Conservation (phyloP, 2,329 filamentous ascomycete species). For the Ophiosphaerella korrae region DNA sequence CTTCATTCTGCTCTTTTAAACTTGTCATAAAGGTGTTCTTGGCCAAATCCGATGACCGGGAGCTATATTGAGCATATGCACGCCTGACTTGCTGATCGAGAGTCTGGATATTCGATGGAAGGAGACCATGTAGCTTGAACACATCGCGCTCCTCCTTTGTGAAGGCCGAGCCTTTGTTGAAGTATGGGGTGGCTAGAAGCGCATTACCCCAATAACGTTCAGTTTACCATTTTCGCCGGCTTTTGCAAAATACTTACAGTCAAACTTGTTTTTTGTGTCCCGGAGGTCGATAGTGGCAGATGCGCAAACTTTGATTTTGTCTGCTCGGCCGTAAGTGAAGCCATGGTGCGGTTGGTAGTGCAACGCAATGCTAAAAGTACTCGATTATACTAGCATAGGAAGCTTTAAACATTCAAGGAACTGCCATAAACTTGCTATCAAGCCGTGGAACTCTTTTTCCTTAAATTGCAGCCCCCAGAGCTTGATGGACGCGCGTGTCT, state of each 20-base stretch:
- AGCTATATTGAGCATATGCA: constrained; percentile 79
- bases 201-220: constrained; percentile 46
- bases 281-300: constrained; percentile 50
- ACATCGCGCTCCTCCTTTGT: constrained; percentile 67
- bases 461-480: too few species aligned
- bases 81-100: constrained; percentile 77
- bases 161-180: constrained; percentile 87
- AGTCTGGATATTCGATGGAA: constrained; percentile 74
- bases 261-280: constrained; percentile 47
- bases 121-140: constrained; percentile 74
- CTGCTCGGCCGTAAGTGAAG: constrained; percentile 12
- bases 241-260: constrained; percentile 32
- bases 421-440: too few species aligned
- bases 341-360: background rate
- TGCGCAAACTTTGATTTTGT: constrained; percentile 45
- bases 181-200: constrained; percentile 68
- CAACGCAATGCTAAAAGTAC: too few species aligned
- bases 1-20: constrained; percentile 83
- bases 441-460: too few species aligned
- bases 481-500: background rate
- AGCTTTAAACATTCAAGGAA: too few species aligned
- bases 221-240: background rate
- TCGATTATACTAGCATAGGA: too few species aligned
- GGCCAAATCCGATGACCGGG: constrained; percentile 66
- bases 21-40: constrained; percentile 90